A percentile compares a stretch with the other conserved stretches of the same genome.
Evolutionary conservation across 2,329 filamentous ascomycete species (phyloP).

Genomic region (Fonsecaea nubica): DNA sequence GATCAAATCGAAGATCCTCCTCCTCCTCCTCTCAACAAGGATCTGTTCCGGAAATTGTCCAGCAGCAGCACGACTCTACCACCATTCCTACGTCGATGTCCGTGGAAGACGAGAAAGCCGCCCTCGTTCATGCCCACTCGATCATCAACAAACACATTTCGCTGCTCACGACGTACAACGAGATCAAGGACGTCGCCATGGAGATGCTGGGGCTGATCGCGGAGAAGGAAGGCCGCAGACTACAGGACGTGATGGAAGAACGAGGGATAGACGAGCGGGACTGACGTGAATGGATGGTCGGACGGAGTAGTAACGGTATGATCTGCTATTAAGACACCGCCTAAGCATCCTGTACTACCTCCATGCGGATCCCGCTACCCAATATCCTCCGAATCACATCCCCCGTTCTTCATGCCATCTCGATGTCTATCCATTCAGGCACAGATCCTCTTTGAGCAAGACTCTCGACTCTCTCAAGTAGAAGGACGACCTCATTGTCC

Average conservation of each 20-base stretch:
- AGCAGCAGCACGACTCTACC: not conserved
- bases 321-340: too few species aligned
- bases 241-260: slow-evolving; percentile 35
- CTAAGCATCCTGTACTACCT: too few species aligned
- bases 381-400: too few species aligned
- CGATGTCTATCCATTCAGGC: too few species aligned
- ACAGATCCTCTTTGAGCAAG: too few species aligned
- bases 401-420: too few species aligned
- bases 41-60: not conserved
- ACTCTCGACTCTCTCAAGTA: too few species aligned
- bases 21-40: not conserved
- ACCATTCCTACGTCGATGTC: not conserved
- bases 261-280: slow-evolving; percentile 27
- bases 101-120: slow-evolving; percentile 36
- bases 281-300: not conserved
- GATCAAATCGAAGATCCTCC: not conserved
- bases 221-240: slow-evolving; percentile 49
- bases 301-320: not conserved
- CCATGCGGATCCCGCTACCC: too few species aligned
- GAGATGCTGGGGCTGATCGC: slow-evolving; percentile 72
- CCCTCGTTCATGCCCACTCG: slow-evolving; percentile 50
- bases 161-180: slow-evolving; percentile 72
- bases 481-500: too few species aligned
- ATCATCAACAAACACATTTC: slow-evolving; percentile 69
- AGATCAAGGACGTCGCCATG: slow-evolving; percentile 71